Percentiles rank a stretch among this genome's conserved stretches.
Evolutionary conservation across 495 filamentous ascomycete genomes (phyloP).

Genomic region (Penicillium canescens): DNA sequence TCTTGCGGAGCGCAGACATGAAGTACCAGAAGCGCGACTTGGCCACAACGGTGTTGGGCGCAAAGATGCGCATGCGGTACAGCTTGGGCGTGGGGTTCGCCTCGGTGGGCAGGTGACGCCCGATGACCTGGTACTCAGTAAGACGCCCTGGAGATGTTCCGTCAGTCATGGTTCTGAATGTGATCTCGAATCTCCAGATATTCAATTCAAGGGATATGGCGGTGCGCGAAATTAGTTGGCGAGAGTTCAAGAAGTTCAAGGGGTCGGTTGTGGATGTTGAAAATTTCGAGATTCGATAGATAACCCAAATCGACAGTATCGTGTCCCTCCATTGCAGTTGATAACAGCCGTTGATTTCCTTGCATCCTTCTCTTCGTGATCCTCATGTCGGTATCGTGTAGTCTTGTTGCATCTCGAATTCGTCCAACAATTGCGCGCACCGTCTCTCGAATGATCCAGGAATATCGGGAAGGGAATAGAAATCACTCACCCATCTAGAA

Average conservation of each 20-base stretch:
- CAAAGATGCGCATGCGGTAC: slow-evolving; percentile 99
- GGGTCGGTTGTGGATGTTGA: slow-evolving; percentile 10
- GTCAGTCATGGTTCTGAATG: slow-evolving; percentile 32
- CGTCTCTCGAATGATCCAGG: slow-evolving; percentile 27
- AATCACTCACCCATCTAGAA: slow-evolving; percentile 57
- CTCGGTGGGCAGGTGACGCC: slow-evolving; percentile 96
- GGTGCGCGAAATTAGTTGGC: slow-evolving; percentile 20
- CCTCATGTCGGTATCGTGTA: slow-evolving; percentile 7
- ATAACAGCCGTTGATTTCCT: neutral
- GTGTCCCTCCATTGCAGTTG: slow-evolving; percentile 4
- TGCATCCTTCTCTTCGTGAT: slow-evolving; percentile 1
- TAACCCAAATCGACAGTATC: slow-evolving; percentile 4
- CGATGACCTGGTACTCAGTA: slow-evolving; percentile 99
- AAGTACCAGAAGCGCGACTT: slow-evolving; percentile 99
- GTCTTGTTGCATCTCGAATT: slow-evolving; percentile 15
- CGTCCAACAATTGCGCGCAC: slow-evolving; percentile 27
- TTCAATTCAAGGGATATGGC: slow-evolving; percentile 18
- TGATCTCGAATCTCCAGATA: slow-evolving; percentile 3
- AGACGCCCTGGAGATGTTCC: slow-evolving; percentile 76
- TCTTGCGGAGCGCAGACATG: slow-evolving; percentile 95
- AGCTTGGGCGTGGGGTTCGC: slow-evolving; percentile 93
- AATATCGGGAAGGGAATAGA: slow-evolving; percentile 27
- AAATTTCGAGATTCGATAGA: slow-evolving; percentile 22
- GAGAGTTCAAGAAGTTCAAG: slow-evolving; percentile 4
- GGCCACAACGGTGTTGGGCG: slow-evolving; percentile 93